Evolutionary conservation across 2,329 filamentous ascomycete genomes (phyloP), one percentile per base, ranked within the genome.

Genomic region (Metarhizium guizhouense): DNA sequence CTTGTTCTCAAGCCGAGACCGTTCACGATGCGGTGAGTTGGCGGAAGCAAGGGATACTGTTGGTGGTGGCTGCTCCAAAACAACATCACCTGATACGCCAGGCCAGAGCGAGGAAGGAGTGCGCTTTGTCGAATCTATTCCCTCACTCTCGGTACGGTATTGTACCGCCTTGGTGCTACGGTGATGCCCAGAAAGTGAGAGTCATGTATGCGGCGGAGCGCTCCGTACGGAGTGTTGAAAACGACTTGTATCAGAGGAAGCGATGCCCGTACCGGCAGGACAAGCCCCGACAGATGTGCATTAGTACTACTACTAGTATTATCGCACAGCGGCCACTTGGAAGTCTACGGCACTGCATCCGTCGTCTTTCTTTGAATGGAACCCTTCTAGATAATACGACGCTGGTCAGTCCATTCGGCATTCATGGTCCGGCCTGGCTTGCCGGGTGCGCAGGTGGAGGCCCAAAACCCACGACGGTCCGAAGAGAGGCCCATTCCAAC

Each of bases 341-440:
- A 50, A n/a, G 10, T 20, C 30, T 8, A 8, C 29, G 38, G 50
- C 11, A 52, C 42, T 34, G 51, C 51, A 38, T 45, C 43, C 49
- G 32, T 32, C 49, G 34, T 47, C 25, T 3, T 52, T 36, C 29
- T 50, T 14, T 14, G 18, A 32, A 53, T 53, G 51, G 54, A 53
- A 43, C 54, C 30, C 30, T 50, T 56, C 51, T 56, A 51, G 32
- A 50, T 51, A 56, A 50, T 54, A 56, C 47, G 38, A 56, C 55
- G 47, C 38, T 51, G 47, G 48, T 29, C 32, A 38, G 43, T 54
- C 51, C 47, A 51, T 56, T 47, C 47, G 55, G 52, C 38, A 51
- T 14, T 51, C 52, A 48, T 54, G 43, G 48, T 36, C 36, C 55
- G 49, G 55, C 49, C 52, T 52, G 55, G 32, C 55, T 54, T 54